phyloP scores from a whole-genome alignment of 2,329 filamentous ascomycete species.

The Aspergillus sp. region DNA sequence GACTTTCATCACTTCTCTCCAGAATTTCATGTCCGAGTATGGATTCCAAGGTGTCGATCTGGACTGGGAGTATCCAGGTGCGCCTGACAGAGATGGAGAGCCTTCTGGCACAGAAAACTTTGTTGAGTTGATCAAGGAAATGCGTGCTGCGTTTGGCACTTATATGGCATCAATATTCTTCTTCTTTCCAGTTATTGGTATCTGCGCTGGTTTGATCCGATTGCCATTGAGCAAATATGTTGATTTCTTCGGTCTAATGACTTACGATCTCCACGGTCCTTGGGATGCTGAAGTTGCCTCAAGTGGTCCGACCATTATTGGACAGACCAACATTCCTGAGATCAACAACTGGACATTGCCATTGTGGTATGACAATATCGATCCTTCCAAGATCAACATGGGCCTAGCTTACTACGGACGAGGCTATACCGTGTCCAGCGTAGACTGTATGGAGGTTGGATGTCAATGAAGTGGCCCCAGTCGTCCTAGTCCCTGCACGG shows the following conservation, averaged over 20 bases:
- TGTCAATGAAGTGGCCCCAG: slow-evolving; percentile 24
- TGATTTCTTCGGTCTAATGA: slow-evolving; percentile 20
- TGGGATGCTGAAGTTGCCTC: too few relatives aligned
- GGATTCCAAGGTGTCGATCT: slow-evolving; percentile 37
- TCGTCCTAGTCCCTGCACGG: slow-evolving; percentile 21
- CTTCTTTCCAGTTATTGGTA: slow-evolving; percentile 24
- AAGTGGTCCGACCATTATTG: too few relatives aligned
- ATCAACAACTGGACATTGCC: slow-evolving; percentile 24
- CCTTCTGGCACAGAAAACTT: slow-evolving; percentile 31
- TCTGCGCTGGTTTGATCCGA: slow-evolving; percentile 20
- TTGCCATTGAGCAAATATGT: too few relatives aligned
- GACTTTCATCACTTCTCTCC: too few relatives aligned
- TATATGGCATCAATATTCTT: slow-evolving; percentile 7
- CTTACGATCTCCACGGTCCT: slow-evolving; percentile 20
- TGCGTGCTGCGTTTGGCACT: background rate
- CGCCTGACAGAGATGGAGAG: slow-evolving; percentile 35
- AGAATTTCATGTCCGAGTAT: too few relatives aligned
- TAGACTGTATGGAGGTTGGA: slow-evolving; percentile 20
- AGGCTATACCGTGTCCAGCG: slow-evolving; percentile 15
- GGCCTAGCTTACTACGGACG: slow-evolving; percentile 28
- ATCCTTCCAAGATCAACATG: slow-evolving; percentile 21
- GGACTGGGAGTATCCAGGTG: slow-evolving; percentile 42
- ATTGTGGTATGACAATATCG: slow-evolving; percentile 22
- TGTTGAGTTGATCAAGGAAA: slow-evolving; percentile 10
- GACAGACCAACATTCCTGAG: slow-evolving; percentile 19